phyloP scores from a whole-genome alignment of 2,329 filamentous ascomycete genomes.

The Chaetomiaceae sp. region DNA sequence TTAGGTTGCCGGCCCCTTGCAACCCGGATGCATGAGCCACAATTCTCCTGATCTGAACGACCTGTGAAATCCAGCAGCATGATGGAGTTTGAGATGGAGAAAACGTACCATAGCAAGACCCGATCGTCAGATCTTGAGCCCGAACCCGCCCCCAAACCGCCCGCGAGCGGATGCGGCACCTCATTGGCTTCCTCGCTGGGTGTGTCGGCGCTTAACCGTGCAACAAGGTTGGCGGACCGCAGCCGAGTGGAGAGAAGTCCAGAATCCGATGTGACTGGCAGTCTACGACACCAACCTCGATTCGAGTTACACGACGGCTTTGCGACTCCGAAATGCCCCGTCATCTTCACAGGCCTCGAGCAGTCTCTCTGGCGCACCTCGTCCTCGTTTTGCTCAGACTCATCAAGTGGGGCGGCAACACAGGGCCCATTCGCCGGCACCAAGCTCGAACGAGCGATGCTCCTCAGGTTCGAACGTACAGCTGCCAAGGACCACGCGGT shows the following conservation, averaged over 20 bases:
- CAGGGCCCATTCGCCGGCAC: neutral
- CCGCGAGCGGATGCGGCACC: neutral
- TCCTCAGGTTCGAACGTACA: neutral
- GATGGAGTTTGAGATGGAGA: neutral
- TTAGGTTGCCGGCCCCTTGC: too few species aligned
- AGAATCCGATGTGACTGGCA: neutral
- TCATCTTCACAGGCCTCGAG: too few species aligned
- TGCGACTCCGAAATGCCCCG: neutral
- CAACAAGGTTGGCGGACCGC: constrained; percentile 13
- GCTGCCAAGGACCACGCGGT: neutral
- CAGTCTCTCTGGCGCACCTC: too few species aligned
- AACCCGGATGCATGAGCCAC: neutral
- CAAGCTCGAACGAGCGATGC: neutral
- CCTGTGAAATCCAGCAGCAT: neutral
- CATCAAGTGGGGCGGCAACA: neutral
- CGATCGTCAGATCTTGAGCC: neutral
- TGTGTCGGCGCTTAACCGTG: constrained; percentile 16
- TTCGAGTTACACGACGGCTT: neutral
- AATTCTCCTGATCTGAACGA: neutral
- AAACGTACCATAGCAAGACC: neutral
- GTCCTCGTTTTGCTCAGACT: too few species aligned
- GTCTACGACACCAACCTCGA: neutral
- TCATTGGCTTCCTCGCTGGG: constrained; percentile 8
- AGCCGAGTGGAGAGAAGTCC: constrained; percentile 1
- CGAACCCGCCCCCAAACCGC: neutral